These are phyloP conservation scores for Periconia sp. DNA, from an alignment of 2,329 filamentous ascomycete genomes.

Conservation along the genomic window DNA sequence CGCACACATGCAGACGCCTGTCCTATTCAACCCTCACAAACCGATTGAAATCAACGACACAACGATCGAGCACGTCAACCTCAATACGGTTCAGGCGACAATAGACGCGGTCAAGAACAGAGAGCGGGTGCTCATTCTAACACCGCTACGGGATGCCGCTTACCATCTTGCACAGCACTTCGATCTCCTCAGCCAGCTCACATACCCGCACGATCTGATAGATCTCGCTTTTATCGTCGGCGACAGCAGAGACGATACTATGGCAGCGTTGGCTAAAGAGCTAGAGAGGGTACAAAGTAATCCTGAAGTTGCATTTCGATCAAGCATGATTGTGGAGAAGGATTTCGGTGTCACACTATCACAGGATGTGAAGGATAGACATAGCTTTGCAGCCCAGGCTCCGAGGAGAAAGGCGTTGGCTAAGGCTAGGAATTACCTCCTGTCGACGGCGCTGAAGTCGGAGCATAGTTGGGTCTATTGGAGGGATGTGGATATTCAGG, in stretches of 20 bases:
- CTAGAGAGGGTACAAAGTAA: conserved; percentile 86
- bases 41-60: conserved; percentile 83
- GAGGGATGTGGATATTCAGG: conserved; percentile 95
- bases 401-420: conserved; percentile 91
- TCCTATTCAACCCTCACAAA: conserved; percentile 94
- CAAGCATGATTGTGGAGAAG: conserved; percentile 85
- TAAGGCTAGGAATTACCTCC: conserved; percentile 87
- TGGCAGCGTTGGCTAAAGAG: conserved; percentile 84
- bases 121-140: conserved; percentile 89
- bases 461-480: conserved; percentile 99
- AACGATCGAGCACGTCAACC: conserved; percentile 78
- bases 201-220: conserved; percentile 93
- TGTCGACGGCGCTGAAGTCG: conserved; percentile 82
- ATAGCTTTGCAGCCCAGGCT: conserved; percentile 85
- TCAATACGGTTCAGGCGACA: conserved; percentile 85
- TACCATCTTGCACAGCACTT: conserved; percentile 87
- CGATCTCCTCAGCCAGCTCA: conserved; percentile 85
- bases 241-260: conserved; percentile 88
- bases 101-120: conserved; percentile 77
- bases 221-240: conserved; percentile 94
- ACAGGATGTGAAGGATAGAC: conserved; percentile 81
- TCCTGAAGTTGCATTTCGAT: conserved; percentile 81
- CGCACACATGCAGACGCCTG: conserved; percentile 85
- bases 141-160: conserved; percentile 88
- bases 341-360: conserved; percentile 80